A percentile compares a stretch with the other conserved stretches of the same genome.
Evolutionary conservation across 78 protist species (phyloP).

Genomic region (Dictyostelium firmibasis): DNA sequence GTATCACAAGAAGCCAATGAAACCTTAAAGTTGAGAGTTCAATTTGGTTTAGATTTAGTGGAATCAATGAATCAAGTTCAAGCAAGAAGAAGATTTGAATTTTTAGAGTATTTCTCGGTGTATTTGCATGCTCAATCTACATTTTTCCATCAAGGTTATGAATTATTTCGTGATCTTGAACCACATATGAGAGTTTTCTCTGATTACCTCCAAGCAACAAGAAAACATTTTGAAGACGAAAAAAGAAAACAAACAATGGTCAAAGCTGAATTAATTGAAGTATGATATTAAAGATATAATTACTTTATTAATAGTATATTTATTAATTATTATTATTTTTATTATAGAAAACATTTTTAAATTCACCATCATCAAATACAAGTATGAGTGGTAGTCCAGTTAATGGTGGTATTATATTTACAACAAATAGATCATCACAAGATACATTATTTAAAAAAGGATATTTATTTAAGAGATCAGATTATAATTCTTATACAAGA

Average conservation of each 20-base stretch:
- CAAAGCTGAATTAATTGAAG: conserved; percentile 43
- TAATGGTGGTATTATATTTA: conserved; percentile 55
- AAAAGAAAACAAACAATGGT: conserved; percentile 25
- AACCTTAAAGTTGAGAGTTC: conserved; percentile 19
- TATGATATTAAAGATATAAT: not conserved
- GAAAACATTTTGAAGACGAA: conserved; percentile 65
- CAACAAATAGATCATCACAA: conserved; percentile 18
- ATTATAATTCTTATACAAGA: conserved; percentile 50
- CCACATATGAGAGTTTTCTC: conserved; percentile 75
- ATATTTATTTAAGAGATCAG: conserved; percentile 62
- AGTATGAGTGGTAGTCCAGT: conserved; percentile 22
- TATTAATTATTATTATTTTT: not conserved
- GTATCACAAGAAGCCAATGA: conserved; percentile 64
- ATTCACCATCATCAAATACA: not conserved
- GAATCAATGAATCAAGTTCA: conserved; percentile 77
- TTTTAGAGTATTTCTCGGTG: conserved; percentile 57
- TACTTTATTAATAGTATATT: not conserved
- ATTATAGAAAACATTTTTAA: not conserved
- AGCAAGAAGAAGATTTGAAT: conserved; percentile 71
- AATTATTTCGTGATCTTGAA: conserved; percentile 68
- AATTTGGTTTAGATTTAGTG: conserved; percentile 65
- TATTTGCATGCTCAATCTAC: conserved; percentile 77
- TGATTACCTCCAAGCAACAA: conserved; percentile 46
- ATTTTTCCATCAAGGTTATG: conserved; percentile 78
- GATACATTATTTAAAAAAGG: conserved; percentile 30